Base-by-base conservation (phyloP, 140 eudicot species). In the Ambrosia hybrid region DNA sequence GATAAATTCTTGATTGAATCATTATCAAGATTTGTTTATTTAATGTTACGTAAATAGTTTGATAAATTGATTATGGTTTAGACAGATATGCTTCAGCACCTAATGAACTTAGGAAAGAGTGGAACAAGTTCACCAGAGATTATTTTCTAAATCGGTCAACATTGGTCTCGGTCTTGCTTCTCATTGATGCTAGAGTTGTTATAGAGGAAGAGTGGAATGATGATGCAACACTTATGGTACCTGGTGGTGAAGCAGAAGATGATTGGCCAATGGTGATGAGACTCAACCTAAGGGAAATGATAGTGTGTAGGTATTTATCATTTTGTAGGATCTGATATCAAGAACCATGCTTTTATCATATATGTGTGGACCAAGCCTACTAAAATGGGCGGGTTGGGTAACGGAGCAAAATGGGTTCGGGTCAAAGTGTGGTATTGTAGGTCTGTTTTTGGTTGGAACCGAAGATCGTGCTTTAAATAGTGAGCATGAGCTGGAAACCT, bases 61-160 rank as follows among this genome's bases (percentile, higher is more conserved):
- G 34, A 30, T 30, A 30, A 46, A 52, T 63, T 75, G 65, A 65
- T 75, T 45, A 37, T 57, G 36, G 4, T 61, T 78, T 43, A 65
- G 60, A 78, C 80, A 93, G 96, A 80, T 88, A 77, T 79, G 97
- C 97, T 67, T 77, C 84, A 9, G 97, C 97, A 58, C 96, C 97
- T 30, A 86, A 75, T 17, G 96, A 88, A 71, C 77, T 91, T 67
- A 71, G 85, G 65, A 76, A 71, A 57, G 97, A 91, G 64, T 91
- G 97, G 97, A 85, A 68, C 74, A 90, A 81, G 68, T 93, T 93
- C 89, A 93, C 96, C 51, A 93, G 84, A 84, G 90, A 90, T 78
- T 93, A 90, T 82, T 93, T 93, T 78, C 73, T 93, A 36, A 87
- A 85, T 36, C 85, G 97, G 34, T 80, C 96, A 52, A 87, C 89